Conservation (phyloP, 345 rosid genomes). For the Pistacia integerrima region DNA sequence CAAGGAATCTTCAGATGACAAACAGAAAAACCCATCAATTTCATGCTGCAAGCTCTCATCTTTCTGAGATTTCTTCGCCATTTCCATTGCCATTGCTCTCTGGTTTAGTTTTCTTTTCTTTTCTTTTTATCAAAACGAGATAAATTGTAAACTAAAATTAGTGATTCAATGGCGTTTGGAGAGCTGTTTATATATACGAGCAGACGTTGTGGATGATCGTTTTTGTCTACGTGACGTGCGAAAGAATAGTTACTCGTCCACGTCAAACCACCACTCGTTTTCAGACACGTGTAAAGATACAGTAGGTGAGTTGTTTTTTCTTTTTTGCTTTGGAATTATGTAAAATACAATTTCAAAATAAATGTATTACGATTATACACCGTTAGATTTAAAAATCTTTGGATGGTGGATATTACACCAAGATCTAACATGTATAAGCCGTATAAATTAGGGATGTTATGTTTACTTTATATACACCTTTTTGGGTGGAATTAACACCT, state of each 20-base stretch:
- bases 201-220: too few species aligned
- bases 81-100: background rate
- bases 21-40: conserved; percentile 14
- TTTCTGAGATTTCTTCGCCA: background rate
- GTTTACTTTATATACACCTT: too few species aligned
- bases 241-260: background rate
- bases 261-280: background rate
- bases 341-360: too few species aligned
- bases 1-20: background rate
- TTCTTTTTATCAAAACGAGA: background rate
- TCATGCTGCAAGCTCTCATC: conserved; percentile 4
- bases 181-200: background rate
- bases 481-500: too few species aligned
- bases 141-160: background rate
- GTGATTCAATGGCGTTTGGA: background rate
- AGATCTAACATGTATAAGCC: too few species aligned
- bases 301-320: too few species aligned
- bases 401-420: too few species aligned
- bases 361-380: too few species aligned
- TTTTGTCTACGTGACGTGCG: background rate
- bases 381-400: too few species aligned
- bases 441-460: too few species aligned
- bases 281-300: background rate
- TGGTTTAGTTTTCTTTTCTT: background rate
- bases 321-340: too few species aligned